Base-by-base conservation (phyloP, 805 yeast species). In the Wickerhamiella parazyma region DNA sequence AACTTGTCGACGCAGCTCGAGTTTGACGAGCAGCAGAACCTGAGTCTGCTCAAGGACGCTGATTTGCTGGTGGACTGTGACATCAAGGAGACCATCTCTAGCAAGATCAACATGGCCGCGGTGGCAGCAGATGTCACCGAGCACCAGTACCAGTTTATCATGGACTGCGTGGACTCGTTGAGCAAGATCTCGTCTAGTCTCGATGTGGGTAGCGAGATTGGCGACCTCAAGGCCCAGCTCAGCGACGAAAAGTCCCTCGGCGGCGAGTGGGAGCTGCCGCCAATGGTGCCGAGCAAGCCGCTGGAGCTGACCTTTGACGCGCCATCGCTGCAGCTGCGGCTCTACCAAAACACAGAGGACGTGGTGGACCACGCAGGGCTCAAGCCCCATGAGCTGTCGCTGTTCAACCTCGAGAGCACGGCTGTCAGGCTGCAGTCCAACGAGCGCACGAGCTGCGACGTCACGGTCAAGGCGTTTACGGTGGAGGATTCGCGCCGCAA, bases 401-500 rank as follows among this genome's bases (percentile, higher is more conserved):
- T 61, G 43, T 66, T 82, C 42, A 67, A 85, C 0, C 63, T 87
- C 42, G 75, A 76, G 47, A 75, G 75, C 11, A 63, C 78, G 20
- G 74, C 74, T 0, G 48, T 78, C 3, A 59, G 63, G 19, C 67
- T 81, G 42, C 52, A 61, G 5, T 65, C 72, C 20, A 71, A 74
- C 50, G 71, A 78, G 0, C 70, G 74, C 25, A 70, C 74, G 43
- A 69, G 64, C 6, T 73, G 87, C 0, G 78, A 76, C 42, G 53
- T 85, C 7, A 73, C 72, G 44, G 68, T 85, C 22, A 72, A 75
- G 34, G 76, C 95, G 0, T 80, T 91, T 52, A 74, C 78, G 2
- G 80, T 87, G 2, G 75, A 73, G 44, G 98, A 91, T 61, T 72
- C 76, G 3, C 69, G 97, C 50, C 59, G 61, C 19, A 63, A 64